phyloP scores from a whole-genome alignment of 768 basidiomycete genomes.

The Termitomyces sp. region DNA sequence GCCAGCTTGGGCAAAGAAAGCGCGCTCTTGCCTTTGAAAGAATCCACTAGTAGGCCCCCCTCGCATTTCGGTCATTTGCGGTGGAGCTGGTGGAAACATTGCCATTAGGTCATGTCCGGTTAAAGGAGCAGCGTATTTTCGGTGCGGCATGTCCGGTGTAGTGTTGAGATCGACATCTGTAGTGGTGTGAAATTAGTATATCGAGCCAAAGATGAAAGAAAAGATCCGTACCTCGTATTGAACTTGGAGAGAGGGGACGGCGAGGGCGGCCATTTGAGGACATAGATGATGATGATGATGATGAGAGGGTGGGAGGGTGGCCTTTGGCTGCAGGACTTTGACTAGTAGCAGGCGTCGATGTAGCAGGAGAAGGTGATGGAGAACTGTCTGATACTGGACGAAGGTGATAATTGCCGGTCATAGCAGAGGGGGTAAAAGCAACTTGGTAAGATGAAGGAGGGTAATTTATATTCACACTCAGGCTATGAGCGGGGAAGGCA shows the following conservation, averaged over 20 bases:
- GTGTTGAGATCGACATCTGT: conserved; percentile 66
- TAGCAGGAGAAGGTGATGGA: conserved; percentile 53
- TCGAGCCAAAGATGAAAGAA: too few relatives aligned
- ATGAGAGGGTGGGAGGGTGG: conserved; percentile 14
- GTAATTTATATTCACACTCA: conserved; percentile 24
- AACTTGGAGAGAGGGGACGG: conserved; percentile 62
- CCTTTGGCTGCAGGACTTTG: conserved; percentile 35
- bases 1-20: conserved; percentile 77
- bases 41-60: conserved; percentile 68
- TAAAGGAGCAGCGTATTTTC: conserved; percentile 72
- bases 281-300: conserved; percentile 34
- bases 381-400: conserved; percentile 50
- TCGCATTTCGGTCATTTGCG: conserved; percentile 53
- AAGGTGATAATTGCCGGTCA: conserved; percentile 41
- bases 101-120: conserved; percentile 86
- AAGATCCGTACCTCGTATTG: conserved; percentile 47
- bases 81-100: conserved; percentile 72
- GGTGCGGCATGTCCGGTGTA: conserved; percentile 42
- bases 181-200: not conserved
- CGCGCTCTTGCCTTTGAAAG: conserved; percentile 74
- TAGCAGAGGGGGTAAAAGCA: conserved; percentile 17
- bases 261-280: conserved; percentile 34
- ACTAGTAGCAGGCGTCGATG: conserved; percentile 43
- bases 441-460: conserved; percentile 8
- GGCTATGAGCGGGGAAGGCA: conserved; percentile 22